Percentiles rank a stretch among this genome's conserved stretches.
Evolutionary conservation across 345 rosid genomes (phyloP).

Genomic region (Aquilaria malaccensis): DNA sequence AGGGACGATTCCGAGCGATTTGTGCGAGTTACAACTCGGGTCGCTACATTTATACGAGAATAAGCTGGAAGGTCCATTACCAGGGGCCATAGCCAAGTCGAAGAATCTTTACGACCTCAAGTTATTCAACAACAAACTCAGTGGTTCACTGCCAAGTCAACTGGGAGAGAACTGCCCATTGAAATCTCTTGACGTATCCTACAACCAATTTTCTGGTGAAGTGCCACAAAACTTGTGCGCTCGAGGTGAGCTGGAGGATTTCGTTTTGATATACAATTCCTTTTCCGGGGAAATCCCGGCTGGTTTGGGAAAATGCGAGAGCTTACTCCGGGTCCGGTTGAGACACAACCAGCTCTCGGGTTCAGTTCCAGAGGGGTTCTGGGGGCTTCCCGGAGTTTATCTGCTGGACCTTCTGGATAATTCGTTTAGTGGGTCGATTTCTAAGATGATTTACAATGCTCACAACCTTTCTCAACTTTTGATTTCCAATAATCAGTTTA

Average conservation of each 20-base stretch:
- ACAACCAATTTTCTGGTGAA: constrained; percentile 53
- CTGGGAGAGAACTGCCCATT: constrained; percentile 63
- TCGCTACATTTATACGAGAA: constrained; percentile 65
- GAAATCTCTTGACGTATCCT: constrained; percentile 47
- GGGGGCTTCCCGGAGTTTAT: constrained; percentile 64
- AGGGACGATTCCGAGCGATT: constrained; percentile 56
- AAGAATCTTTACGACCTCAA: constrained; percentile 46
- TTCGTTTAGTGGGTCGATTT: constrained; percentile 45
- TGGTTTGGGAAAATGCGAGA: constrained; percentile 48
- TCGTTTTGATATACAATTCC: constrained; percentile 55
- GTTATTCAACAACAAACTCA: constrained; percentile 65
- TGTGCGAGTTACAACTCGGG: constrained; percentile 48
- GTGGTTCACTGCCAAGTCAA: constrained; percentile 50
- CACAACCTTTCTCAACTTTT: constrained; percentile 51
- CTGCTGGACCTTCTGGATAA: constrained; percentile 65
- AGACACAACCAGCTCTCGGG: constrained; percentile 54
- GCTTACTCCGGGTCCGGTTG: constrained; percentile 59
- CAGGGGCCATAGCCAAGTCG: constrained; percentile 58
- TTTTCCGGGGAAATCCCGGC: constrained; percentile 67
- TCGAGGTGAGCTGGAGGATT: constrained; percentile 37
- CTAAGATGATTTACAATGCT: constrained; percentile 42
- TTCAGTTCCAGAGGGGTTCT: constrained; percentile 45
- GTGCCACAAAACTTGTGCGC: constrained; percentile 59
- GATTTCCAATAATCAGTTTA: constrained; percentile 53
- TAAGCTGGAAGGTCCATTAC: constrained; percentile 57